Base-by-base conservation (phyloP, 192 early-diverging fungal species). In the Chytriomyces sp. region DNA sequence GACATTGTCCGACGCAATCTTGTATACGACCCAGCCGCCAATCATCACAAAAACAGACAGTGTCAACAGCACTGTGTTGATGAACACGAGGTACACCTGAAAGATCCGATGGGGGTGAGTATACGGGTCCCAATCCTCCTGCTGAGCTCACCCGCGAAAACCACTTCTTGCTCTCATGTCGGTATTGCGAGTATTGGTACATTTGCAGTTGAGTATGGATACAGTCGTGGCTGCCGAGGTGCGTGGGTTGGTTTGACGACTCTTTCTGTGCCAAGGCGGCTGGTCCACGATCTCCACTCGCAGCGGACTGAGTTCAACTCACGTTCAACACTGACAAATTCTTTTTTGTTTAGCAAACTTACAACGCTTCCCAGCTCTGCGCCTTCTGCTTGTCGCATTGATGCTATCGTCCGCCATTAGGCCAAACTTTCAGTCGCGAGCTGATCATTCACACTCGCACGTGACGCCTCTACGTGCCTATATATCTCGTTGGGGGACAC, bases 161-260 rank as follows among this genome's bases (percentile, higher is more conserved):
- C 63, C 63, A 65, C 28, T 65, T 65, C 63, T 65, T 65, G 41
- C 39, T 49, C 63, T 65, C 63, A 28, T 65, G 63, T 6, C 63
- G 39, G 63, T 31, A 65, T 25, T 52, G 41, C 7, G 38, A 7
- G 40, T 65, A 65, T 52, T 19, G 17, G 49, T 65, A 65, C 41
- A 65, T n/a, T n/a, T 61, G 19, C 1, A 1, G 19, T n/a, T 10
- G 30, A 1, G 56, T 28, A 14, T n/a, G 19, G 30, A 5, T 58
- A n/a, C 41, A 44, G 41, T 44, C 7, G 41, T 44, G 41, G 19
- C 8, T 44, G 8, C 8, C 41, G 19, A 44, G 19, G 41, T 44
- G 41, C n/a, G n/a, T n/a, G n/a, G n/a, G n/a, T n/a, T n/a, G 14
- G 44, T 49, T 14, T 2, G 44, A n/a, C 22, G 44, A 0, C 22